Evolutionary conservation across 2,329 filamentous ascomycete species (phyloP), one percentile per base, ranked within the genome.

Genomic region (Penicillium sp.): DNA sequence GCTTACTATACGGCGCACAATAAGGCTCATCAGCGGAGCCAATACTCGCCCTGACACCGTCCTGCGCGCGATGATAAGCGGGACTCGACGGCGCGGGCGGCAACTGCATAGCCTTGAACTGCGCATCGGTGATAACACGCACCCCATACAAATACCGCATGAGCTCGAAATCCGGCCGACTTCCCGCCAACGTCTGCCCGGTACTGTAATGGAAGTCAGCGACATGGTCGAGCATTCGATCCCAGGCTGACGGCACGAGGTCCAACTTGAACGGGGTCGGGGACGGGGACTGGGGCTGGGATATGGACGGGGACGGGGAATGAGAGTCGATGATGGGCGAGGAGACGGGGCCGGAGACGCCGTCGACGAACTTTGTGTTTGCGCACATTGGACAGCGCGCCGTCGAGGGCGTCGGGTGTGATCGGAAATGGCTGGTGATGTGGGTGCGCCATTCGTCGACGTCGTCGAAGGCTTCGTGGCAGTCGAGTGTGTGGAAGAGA

Each of bases 401-500:
- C 7, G 66, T 72, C 21, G 63, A 62, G 3, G 77, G 77, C 8
- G 75, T 67, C 32, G 70, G 66, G 48, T 74, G 68, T 1, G 72
- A 71, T 13, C 72, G 72, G 55, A 79, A 78, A 55, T 79, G 77
- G 47, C 75, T 75, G 22, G 75, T 67, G 43, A 79, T 74, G 59
- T 79, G 77, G 8, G 67, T 73, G 48, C 74, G 74, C 75, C 76
- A 79, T 31, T 71, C 58, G 6, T 70, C 65, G 27, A 65, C 62
- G 39, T 74, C 68, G 42, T 71, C 66, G 54, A 77, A 77, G 10
- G 67, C 68, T 45, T 73, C 65, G 10, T 74, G 66, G 58, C 77
- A 79, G 58, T 76, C 71, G 7, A 79, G 67, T 52, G 77, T 70
- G 55, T 77, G 72, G 66, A 79, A 79, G n/a, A 78, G 68, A 54